Evolutionary conservation across 2,329 filamentous ascomycete genomes (phyloP).

Genomic region (Colletotrichum endophyticum): DNA sequence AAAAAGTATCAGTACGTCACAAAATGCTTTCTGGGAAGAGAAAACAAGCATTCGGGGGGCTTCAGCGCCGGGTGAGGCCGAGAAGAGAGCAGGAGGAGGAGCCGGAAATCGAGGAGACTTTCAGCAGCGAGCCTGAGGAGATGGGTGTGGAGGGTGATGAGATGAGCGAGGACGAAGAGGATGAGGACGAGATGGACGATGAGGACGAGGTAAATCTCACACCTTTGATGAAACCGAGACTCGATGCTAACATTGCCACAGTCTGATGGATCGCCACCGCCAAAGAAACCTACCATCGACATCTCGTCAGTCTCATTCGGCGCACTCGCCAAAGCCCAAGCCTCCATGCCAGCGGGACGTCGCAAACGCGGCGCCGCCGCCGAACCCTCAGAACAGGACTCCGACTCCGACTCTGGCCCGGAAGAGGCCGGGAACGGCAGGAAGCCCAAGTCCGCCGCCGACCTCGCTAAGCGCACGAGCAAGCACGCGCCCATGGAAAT

Average conservation of each 20-base stretch:
- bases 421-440: constrained; percentile 36
- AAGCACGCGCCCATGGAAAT: constrained; percentile 91
- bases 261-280: constrained; percentile 19
- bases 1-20: neutral
- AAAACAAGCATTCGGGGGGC: constrained; percentile 11
- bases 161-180: constrained; percentile 16
- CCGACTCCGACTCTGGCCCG: constrained; percentile 25
- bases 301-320: constrained; percentile 79
- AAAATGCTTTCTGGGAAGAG: constrained; percentile 22
- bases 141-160: neutral
- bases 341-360: constrained; percentile 56
- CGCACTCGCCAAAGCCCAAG: constrained; percentile 86
- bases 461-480: constrained; percentile 55
- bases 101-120: constrained; percentile 20
- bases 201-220: constrained; percentile 29
- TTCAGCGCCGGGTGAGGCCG: constrained; percentile 46
- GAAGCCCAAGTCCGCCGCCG: constrained; percentile 29
- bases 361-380: constrained; percentile 30
- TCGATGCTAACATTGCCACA: constrained; percentile 31
- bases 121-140: constrained; percentile 14
- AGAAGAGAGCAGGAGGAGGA: constrained; percentile 35
- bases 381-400: constrained; percentile 29
- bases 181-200: constrained; percentile 36
- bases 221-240: neutral
- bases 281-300: constrained; percentile 41